Percentiles rank a stretch among this genome's conserved stretches.
Conservation (phyloP, 2,329 filamentous ascomycete genomes). For the Colletotrichum sidae region DNA sequence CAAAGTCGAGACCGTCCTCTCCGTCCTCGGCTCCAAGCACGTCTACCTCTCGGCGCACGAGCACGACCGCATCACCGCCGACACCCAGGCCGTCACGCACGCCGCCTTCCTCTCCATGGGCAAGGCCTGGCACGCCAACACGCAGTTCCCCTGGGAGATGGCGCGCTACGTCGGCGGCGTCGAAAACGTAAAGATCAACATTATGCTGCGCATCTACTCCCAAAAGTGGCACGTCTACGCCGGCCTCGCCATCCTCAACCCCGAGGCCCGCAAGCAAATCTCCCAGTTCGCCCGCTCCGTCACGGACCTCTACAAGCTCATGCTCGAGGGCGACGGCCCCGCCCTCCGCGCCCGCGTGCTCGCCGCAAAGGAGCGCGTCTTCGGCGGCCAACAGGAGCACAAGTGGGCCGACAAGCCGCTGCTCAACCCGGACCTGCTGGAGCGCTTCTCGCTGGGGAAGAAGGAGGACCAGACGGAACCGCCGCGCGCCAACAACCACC, state of each 20-base stretch:
- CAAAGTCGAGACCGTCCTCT: slow-evolving; percentile 84
- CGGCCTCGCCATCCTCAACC: slow-evolving; percentile 95
- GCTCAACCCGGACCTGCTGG: slow-evolving; percentile 85
- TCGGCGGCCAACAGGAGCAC: slow-evolving; percentile 69
- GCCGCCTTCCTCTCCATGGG: slow-evolving; percentile 98
- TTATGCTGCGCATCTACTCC: slow-evolving; percentile 95
- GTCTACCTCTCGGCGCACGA: slow-evolving; percentile 88
- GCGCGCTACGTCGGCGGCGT: slow-evolving; percentile 96
- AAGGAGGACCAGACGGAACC: slow-evolving; percentile 66
- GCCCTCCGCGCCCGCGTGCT: slow-evolving; percentile 81
- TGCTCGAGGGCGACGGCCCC: slow-evolving; percentile 85
- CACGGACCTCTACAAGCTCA: slow-evolving; percentile 95
- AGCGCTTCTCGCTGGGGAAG: slow-evolving; percentile 83
- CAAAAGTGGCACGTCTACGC: slow-evolving; percentile 99
- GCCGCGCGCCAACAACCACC: slow-evolving; percentile 88
- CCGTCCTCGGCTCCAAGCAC: slow-evolving; percentile 85
- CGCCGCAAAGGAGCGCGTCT: slow-evolving; percentile 74
- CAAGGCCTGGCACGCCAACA: slow-evolving; percentile 94
- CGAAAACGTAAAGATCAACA: slow-evolving; percentile 99
- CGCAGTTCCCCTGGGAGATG: slow-evolving; percentile 97
- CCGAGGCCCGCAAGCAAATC: slow-evolving; percentile 91
- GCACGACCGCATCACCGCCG: slow-evolving; percentile 97
- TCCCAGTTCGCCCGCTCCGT: slow-evolving; percentile 92
- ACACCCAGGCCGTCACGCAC: slow-evolving; percentile 98
- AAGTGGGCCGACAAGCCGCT: slow-evolving; percentile 74